Conservation (phyloP, 176 grass and related monocot species). For the Oryza meridionalis region DNA sequence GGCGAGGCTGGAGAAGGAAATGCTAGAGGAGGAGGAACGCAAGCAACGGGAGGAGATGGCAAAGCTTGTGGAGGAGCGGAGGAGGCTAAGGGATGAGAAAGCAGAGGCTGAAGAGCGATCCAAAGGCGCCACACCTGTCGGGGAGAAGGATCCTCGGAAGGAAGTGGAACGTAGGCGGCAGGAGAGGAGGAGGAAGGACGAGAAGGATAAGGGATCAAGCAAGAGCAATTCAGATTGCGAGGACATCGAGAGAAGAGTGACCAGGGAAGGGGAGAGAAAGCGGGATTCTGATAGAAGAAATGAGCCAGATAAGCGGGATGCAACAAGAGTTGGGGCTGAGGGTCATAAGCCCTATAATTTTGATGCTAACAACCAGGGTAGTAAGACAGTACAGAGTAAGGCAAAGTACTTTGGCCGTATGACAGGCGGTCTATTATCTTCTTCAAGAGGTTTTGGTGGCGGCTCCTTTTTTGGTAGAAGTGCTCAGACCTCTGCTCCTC, state of each 20-base stretch:
- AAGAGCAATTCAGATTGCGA: constrained; percentile 93
- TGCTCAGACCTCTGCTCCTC: constrained; percentile 48
- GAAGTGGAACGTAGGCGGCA: constrained; percentile 58
- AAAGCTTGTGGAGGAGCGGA: constrained; percentile 86
- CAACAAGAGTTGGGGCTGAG: constrained; percentile 35
- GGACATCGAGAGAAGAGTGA: constrained; percentile 61
- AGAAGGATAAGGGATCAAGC: constrained; percentile 80
- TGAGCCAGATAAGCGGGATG: constrained; percentile 50
- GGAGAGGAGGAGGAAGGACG: constrained; percentile 82
- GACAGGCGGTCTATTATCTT: constrained; percentile 66
- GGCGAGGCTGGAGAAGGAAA: constrained; percentile 86
- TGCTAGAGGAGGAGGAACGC: constrained; percentile 95
- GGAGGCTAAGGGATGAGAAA: constrained; percentile 83
- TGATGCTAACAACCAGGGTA: constrained; percentile 51
- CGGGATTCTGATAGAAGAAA: constrained; percentile 59
- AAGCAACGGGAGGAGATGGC: constrained; percentile 94
- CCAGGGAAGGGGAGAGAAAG: constrained; percentile 61
- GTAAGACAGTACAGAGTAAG: constrained; percentile 49
- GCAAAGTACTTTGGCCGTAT: constrained; percentile 72
- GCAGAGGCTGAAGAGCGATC: constrained; percentile 75
- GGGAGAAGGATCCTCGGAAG: constrained; percentile 76
- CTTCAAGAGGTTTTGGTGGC: constrained; percentile 63
- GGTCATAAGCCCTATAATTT: constrained; percentile 43
- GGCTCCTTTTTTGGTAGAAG: constrained; percentile 76
- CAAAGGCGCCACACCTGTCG: constrained; percentile 62